Evolutionary conservation across 306 rosid genomes (phyloP), one percentile per base, ranked within the genome.

Genomic region (Lablab purpureus): DNA sequence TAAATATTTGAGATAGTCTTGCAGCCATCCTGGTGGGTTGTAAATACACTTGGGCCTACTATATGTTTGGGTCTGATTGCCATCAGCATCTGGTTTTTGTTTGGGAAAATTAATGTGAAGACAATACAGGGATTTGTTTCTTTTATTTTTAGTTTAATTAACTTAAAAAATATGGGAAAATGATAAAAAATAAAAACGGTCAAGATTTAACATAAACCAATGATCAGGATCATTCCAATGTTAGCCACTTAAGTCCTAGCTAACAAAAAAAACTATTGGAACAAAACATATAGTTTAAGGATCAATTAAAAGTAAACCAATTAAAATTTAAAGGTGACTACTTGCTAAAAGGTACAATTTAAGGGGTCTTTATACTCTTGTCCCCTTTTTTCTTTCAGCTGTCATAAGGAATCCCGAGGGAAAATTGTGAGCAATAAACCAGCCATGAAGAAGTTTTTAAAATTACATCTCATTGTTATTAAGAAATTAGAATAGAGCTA

Each of bases 401-500:
- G 67, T 50, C 55, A 15, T 56, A 47, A 56, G 36, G 25, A 56
- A 75, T 30, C 34, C 27, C 59, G 66, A n/a, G 51, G 72, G 67
- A 15, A 47, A 49, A 21, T 59, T 58, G 52, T n/a, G 19, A 66
- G 40, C 64, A 66, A 63, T 47, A 65, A 30, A 80, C 59, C 62
- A 80, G 25, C 78, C 54, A 19, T 25, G 59, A 50, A 77, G 37
- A 68, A 68, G 56, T 78, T 28, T 18, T 10, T 55, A 28, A 77
- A 77, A 64, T 50, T 67, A 73, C 19, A 85, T 63, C 72, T 76
- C 63, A 81, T 46, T 66, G 71, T 25, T 56, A 59, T 70, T 58
- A 81, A 58, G 76, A 59, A 43, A 77, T 65, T 34, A 63, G 68
- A 58, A 79, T 40, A 59, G 36, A 58, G 19, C 84, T 62, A 43